phyloP scores from a whole-genome alignment of 805 yeast species.

The Yamadazyma olivae region DNA sequence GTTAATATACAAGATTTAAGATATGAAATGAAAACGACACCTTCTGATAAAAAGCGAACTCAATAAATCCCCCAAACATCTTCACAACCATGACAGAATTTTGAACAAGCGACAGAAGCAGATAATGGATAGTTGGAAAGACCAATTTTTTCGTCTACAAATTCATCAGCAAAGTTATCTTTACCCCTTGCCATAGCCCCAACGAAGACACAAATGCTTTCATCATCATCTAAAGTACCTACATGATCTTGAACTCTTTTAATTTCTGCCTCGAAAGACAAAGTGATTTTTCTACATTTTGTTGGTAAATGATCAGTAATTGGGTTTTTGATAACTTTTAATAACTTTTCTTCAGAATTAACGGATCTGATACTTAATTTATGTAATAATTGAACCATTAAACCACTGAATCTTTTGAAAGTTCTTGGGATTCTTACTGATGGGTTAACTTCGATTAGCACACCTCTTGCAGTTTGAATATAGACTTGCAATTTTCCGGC shows the following conservation, averaged over 20 bases:
- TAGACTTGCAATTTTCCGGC: constrained; percentile 97
- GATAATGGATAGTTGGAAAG: constrained; percentile 92
- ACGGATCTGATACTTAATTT: constrained; percentile 91
- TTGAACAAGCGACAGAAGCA: constrained; percentile 97
- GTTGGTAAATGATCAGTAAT: constrained; percentile 96
- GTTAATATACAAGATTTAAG: background rate
- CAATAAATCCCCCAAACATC: constrained; percentile 88
- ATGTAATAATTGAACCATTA: constrained; percentile 95
- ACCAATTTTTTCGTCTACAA: constrained; percentile 93
- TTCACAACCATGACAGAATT: constrained; percentile 98
- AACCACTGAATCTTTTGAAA: constrained; percentile 93
- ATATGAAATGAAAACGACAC: background rate
- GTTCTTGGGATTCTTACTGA: constrained; percentile 97
- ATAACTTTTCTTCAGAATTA: constrained; percentile 88
- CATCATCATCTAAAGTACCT: constrained; percentile 73
- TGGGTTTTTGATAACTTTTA: constrained; percentile 95
- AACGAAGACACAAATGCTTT: constrained; percentile 95
- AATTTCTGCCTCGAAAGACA: constrained; percentile 89
- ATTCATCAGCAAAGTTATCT: constrained; percentile 96
- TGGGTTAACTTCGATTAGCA: constrained; percentile 93
- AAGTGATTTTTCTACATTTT: constrained; percentile 89
- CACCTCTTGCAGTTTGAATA: constrained; percentile 93
- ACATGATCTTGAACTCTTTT: constrained; percentile 88
- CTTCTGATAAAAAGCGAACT: background rate
- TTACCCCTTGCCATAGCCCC: constrained; percentile 99